These are phyloP conservation scores for Suhomyces guaymorum DNA, from an alignment of 1,139 yeast species.

Conservation along the genomic window DNA sequence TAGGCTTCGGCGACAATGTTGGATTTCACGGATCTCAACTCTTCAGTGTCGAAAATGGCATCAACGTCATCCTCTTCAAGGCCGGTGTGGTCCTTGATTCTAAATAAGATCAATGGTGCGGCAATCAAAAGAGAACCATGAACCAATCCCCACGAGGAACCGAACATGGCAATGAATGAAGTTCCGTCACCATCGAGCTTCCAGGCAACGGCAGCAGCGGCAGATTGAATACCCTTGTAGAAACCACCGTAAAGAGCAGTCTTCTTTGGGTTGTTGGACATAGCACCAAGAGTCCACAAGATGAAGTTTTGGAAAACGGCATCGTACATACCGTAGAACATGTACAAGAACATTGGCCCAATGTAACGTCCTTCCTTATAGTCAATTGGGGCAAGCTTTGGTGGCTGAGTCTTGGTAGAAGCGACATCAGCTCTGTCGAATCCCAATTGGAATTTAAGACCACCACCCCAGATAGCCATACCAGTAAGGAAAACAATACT, in stretches of 20 bases:
- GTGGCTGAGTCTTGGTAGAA: slow-evolving; percentile 12
- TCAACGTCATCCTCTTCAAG: slow-evolving; percentile 36
- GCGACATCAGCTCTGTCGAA: slow-evolving; percentile 44
- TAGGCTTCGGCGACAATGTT: slow-evolving; percentile 3
- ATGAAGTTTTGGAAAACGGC: slow-evolving; percentile 58
- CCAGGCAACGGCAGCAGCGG: slow-evolving; percentile 66
- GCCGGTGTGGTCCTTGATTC: slow-evolving; percentile 47
- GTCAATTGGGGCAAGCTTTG: slow-evolving; percentile 37
- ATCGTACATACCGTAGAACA: slow-evolving; percentile 60
- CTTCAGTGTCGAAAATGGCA: slow-evolving; percentile 25
- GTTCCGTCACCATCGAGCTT: slow-evolving; percentile 49
- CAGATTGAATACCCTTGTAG: slow-evolving; percentile 64
- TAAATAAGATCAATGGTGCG: slow-evolving; percentile 36
- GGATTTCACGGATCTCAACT: slow-evolving; percentile 23
- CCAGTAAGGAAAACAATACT: slow-evolving; percentile 40
- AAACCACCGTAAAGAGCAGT: slow-evolving; percentile 61
- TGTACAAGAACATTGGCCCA: slow-evolving; percentile 63
- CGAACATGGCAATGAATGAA: slow-evolving; percentile 50
- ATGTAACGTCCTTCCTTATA: slow-evolving; percentile 47
- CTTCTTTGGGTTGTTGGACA: slow-evolving; percentile 58
- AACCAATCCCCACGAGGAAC: slow-evolving; percentile 57
- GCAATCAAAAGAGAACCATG: slow-evolving; percentile 45
- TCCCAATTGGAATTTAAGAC: slow-evolving; percentile 51
- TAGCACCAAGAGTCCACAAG: slow-evolving; percentile 59
- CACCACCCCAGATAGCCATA: slow-evolving; percentile 64